Evolutionary conservation across 2,329 filamentous ascomycete species (phyloP), one percentile per base, ranked within the genome.

Genomic region (Rutstroemia sp.): DNA sequence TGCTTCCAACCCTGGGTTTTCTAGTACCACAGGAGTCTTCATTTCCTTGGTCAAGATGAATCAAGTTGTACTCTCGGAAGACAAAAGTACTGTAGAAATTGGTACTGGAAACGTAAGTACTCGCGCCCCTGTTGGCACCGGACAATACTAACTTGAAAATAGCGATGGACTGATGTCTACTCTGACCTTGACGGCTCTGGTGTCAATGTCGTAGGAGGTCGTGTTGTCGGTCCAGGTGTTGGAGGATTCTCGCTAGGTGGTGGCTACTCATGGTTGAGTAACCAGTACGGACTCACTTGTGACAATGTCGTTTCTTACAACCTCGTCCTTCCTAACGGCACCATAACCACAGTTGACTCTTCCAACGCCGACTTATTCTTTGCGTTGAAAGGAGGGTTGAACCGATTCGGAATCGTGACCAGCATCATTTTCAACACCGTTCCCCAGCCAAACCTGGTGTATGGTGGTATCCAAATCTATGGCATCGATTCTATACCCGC

Each of bases 221-320:
- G 61, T 38, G 58, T 69, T n/a, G 5, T 61, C 65, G 65, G 48
- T 25, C 59, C 53, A 7, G 65, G 72, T 21, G 58, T 73, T 51
- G 61, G 58, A 14, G 72, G 70, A 23, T 68, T 68, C 14, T 71
- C 65, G 16, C 72, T 71, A 38, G 70, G 71, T 48, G 64, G 63
- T 2, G 60, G 56, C 6, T 69, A 71, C 74, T 62, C 67, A 63
- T 60, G 63, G 54, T 48, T 56, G 5, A 63, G 53, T 57, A 2
- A 71, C 21, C 59, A 58, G 65, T 51, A 67, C n/a, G 60, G 65
- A 5, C 55, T 73, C 10, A 71, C 73, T 4, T 69, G 67, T 51
- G 70, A 74, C 16, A 71, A 69, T 2, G 42, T 62, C n/a, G 21
- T 49, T 16, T 54, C 61, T 23, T 58, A 44, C 40, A 62, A 57